A percentile compares a stretch with the other conserved stretches of the same genome.
Evolutionary conservation across 2,329 filamentous ascomycete genomes (phyloP).

Genomic region (Ceratocystis destructans): DNA sequence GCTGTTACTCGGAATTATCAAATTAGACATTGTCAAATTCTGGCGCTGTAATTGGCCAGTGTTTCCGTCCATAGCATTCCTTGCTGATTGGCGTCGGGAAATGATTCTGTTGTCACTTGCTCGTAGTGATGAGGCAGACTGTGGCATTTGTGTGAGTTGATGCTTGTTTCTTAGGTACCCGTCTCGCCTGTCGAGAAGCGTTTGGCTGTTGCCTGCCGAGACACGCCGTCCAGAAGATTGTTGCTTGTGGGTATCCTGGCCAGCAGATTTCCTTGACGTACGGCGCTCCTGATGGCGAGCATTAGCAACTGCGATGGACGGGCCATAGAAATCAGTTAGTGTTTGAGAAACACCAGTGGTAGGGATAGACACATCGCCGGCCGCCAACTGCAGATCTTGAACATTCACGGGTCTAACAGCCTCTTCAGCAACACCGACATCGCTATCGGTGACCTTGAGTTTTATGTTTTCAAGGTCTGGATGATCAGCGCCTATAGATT

Average conservation of each 20-base stretch:
- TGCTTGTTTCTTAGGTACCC: slow-evolving; percentile 39
- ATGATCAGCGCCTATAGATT: slow-evolving; percentile 61
- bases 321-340: slow-evolving; percentile 20
- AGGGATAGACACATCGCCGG: slow-evolving; percentile 30
- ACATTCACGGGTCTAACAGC: slow-evolving; percentile 36
- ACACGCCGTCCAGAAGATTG: neutral
- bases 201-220: slow-evolving; percentile 26
- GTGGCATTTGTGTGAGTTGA: slow-evolving; percentile 26
- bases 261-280: neutral
- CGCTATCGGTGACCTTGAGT: slow-evolving; percentile 29
- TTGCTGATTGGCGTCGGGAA: neutral
- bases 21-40: slow-evolving; percentile 29
- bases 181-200: slow-evolving; percentile 43
- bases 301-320: slow-evolving; percentile 3
- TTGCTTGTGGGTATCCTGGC: neutral
- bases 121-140: slow-evolving; percentile 15
- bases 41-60: slow-evolving; percentile 43
- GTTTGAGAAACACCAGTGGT: slow-evolving; percentile 13
- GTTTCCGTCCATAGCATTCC: slow-evolving; percentile 31
- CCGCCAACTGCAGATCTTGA: slow-evolving; percentile 50
- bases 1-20: slow-evolving; percentile 30
- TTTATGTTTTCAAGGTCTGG: slow-evolving; percentile 52
- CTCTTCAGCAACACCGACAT: slow-evolving; percentile 23
- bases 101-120: neutral
- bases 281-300: neutral